phyloP scores from a whole-genome alignment of 2,329 filamentous ascomycete genomes.

The Tolypocladium guangdongense region DNA sequence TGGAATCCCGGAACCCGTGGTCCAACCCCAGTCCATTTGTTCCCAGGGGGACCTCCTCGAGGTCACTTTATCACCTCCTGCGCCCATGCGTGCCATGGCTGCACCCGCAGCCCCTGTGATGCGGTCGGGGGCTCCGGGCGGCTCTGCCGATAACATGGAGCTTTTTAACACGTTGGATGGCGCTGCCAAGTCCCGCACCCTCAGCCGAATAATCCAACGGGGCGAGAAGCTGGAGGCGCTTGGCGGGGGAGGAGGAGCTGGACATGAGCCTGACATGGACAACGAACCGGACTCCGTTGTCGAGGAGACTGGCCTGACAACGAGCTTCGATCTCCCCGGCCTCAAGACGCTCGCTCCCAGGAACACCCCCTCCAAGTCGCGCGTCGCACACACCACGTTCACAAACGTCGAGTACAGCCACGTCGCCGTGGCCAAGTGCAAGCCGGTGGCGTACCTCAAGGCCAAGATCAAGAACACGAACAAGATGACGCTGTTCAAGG shows the following conservation, averaged over 20 bases:
- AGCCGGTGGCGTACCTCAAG: constrained; percentile 43
- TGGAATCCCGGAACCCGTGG: not conserved
- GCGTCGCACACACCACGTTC: constrained; percentile 40
- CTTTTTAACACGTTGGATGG: not conserved
- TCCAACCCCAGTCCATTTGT: too few relatives aligned
- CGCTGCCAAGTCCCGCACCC: not conserved
- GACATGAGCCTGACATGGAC: not conserved
- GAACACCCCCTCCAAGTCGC: constrained; percentile 37
- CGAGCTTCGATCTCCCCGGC: constrained; percentile 44
- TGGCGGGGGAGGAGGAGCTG: not conserved
- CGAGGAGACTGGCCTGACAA: constrained; percentile 44
- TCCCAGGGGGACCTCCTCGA: too few relatives aligned
- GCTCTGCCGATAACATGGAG: not conserved
- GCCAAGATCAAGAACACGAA: constrained; percentile 40
- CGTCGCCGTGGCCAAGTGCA: constrained; percentile 45
- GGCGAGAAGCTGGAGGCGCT: not conserved
- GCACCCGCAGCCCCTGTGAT: too few relatives aligned
- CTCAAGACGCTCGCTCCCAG: constrained; percentile 39
- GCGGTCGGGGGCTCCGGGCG: too few relatives aligned
- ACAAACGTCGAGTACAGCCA: constrained; percentile 37
- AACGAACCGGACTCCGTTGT: constrained; percentile 29
- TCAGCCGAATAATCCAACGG: not conserved
- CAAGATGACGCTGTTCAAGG: constrained; percentile 39
- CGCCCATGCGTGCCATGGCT: too few relatives aligned
- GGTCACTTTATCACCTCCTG: too few relatives aligned